phyloP scores from a whole-genome alignment of 331 rosid genomes.

The Phaseolus coccineus region DNA sequence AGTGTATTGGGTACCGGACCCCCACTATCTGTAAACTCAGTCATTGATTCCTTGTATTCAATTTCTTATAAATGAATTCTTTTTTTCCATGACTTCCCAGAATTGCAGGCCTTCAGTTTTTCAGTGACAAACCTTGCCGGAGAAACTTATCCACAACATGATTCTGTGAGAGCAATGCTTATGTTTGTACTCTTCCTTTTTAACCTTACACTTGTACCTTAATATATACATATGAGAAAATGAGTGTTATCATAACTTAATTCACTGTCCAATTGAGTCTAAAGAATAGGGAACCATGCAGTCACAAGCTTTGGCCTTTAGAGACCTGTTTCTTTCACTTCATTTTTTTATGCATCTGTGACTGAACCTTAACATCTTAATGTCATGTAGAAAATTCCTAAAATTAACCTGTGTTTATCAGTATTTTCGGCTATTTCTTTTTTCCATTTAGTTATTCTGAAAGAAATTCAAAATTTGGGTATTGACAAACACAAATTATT shows the following conservation, averaged over 20 bases:
- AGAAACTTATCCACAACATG: neutral
- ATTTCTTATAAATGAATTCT: neutral
- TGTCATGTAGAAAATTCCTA: too few species aligned
- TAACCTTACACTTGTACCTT: slow-evolving; percentile 16
- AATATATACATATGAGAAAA: neutral
- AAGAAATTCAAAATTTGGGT: too few species aligned
- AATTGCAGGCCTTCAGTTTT: neutral
- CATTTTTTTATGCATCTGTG: neutral
- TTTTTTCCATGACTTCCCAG: neutral
- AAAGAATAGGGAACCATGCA: slow-evolving; percentile 6
- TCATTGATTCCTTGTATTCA: neutral
- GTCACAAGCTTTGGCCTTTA: neutral
- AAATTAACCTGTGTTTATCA: too few species aligned
- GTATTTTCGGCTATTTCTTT: too few species aligned
- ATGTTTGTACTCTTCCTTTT: slow-evolving; percentile 1
- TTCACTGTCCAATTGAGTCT: neutral
- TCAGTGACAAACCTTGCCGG: slow-evolving; percentile 23
- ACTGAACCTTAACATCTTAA: too few species aligned
- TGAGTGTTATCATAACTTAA: neutral
- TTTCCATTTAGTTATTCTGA: too few species aligned
- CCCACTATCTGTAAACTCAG: neutral
- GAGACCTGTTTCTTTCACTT: slow-evolving; percentile 6
- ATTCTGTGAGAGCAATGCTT: neutral
- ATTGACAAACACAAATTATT: too few species aligned
- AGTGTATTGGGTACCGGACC: too few species aligned